Evolutionary conservation across 495 filamentous ascomycete genomes (phyloP).

Genomic region (Elaphomyces granulatus): DNA sequence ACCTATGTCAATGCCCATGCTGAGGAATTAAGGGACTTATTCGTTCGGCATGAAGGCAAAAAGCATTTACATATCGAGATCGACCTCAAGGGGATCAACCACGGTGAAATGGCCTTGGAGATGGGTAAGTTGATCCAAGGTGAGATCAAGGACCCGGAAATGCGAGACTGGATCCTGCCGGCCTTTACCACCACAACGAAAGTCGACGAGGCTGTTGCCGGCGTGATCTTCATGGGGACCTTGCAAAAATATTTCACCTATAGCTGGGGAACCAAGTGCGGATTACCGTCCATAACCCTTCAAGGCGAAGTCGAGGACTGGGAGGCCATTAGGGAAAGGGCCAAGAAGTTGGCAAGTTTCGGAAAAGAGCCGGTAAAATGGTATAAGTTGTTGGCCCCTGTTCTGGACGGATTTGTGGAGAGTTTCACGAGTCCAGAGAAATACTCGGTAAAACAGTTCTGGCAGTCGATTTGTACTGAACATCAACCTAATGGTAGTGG

Average conservation of each 20-base stretch:
- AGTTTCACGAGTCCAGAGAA: too few relatives aligned
- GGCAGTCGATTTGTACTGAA: too few relatives aligned
- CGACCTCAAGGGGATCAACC: constrained; percentile 10
- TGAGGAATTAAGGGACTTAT: constrained; percentile 26
- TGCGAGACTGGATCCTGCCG: constrained; percentile 28
- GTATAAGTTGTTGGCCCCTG: too few relatives aligned
- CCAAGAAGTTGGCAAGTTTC: too few relatives aligned
- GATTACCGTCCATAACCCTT: constrained; percentile 36
- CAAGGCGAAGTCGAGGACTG: too few relatives aligned
- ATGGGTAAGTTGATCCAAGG: constrained; percentile 21
- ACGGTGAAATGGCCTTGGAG: constrained; percentile 9
- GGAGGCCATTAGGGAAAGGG: too few relatives aligned
- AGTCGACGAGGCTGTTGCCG: constrained; percentile 18
- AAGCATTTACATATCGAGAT: constrained; percentile 27
- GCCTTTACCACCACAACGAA: constrained; percentile 27
- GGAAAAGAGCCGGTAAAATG: too few relatives aligned
- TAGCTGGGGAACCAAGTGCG: constrained; percentile 16
- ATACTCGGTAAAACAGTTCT: too few relatives aligned
- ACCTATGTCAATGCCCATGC: constrained; percentile 36
- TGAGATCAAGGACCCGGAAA: constrained; percentile 20
- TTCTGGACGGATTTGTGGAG: too few relatives aligned
- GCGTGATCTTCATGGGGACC: constrained; percentile 29
- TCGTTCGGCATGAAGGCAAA: constrained; percentile 31
- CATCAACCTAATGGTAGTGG: too few relatives aligned
- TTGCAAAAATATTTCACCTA: constrained; percentile 29